A percentile compares a stretch with the other conserved stretches of the same genome.
Evolutionary conservation across 2,329 filamentous ascomycete species (phyloP).

Genomic region (Knufia petricola): DNA sequence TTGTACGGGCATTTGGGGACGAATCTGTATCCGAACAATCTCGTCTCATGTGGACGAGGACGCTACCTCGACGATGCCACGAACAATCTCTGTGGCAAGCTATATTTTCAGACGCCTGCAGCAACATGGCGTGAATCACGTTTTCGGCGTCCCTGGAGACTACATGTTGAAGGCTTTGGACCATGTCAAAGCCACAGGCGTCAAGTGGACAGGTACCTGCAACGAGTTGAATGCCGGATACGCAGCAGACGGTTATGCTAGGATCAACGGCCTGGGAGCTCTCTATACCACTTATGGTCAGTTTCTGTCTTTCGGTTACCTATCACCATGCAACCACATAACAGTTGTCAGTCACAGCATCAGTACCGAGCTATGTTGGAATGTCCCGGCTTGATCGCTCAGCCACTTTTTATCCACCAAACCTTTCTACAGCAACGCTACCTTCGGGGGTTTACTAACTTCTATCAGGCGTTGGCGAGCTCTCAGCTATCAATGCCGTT

Average conservation of each 20-base stretch:
- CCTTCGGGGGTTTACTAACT: too few relatives aligned
- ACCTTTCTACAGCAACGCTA: too few relatives aligned
- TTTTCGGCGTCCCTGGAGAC: slow-evolving; percentile 45
- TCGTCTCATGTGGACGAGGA: too few relatives aligned
- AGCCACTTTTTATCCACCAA: too few relatives aligned
- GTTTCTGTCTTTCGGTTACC: too few relatives aligned
- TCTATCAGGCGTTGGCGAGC: slow-evolving; percentile 49
- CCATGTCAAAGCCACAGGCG: slow-evolving; percentile 43
- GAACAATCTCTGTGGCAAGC: slow-evolving; percentile 27
- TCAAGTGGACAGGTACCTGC: slow-evolving; percentile 51
- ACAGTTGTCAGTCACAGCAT: too few relatives aligned
- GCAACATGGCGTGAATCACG: slow-evolving; percentile 38
- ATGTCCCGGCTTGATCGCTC: too few relatives aligned
- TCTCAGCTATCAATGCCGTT: slow-evolving; percentile 30
- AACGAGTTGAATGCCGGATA: slow-evolving; percentile 59
- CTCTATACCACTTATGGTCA: slow-evolving; percentile 51
- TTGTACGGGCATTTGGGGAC: too few relatives aligned
- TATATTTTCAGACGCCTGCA: slow-evolving; percentile 43
- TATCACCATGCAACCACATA: too few relatives aligned
- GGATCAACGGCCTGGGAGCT: slow-evolving; percentile 35
- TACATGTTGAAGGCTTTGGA: slow-evolving; percentile 40
- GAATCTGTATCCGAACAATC: too few relatives aligned
- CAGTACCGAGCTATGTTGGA: too few relatives aligned
- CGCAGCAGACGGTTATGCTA: slow-evolving; percentile 67
- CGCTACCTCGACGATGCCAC: too few relatives aligned